Evolutionary conservation across 257 asterid species (phyloP).

Genomic region (Handroanthus guayacan): DNA sequence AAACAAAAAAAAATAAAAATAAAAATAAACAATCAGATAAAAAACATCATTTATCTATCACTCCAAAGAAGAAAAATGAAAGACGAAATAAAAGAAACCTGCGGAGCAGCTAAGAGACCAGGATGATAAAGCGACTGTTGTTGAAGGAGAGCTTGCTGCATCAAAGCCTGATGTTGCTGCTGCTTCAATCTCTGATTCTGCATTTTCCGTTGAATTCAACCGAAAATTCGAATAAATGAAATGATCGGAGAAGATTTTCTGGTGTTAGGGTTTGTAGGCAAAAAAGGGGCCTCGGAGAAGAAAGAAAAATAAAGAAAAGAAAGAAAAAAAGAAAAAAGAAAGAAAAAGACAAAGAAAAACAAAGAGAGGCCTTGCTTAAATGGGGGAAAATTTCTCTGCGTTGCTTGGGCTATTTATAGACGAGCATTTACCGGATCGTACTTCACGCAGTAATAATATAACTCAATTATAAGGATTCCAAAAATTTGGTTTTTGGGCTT

Average conservation of each 20-base stretch:
- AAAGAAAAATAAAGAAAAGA: neutral
- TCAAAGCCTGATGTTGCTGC: conserved; percentile 89
- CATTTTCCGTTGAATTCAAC: conserved; percentile 49
- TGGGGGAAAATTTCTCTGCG: conserved; percentile 32
- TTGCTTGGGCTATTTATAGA: conserved; percentile 38
- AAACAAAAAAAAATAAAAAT: conserved; percentile 3
- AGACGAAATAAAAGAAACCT: conserved; percentile 50
- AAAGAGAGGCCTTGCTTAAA: conserved; percentile 41
- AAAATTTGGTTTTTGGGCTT: neutral
- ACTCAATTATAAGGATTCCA: neutral
- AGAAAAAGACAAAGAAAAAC: conserved; percentile 18
- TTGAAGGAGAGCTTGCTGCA: conserved; percentile 97
- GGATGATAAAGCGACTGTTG: conserved; percentile 94
- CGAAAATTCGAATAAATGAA: conserved; percentile 17
- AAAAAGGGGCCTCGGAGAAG: conserved; percentile 35
- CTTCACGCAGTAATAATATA: conserved; percentile 19
- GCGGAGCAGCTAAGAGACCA: conserved; percentile 93
- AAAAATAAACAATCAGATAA: conserved; percentile 13
- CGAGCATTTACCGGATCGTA: conserved; percentile 46
- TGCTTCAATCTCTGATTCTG: conserved; percentile 88
- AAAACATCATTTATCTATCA: neutral
- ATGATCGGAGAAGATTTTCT: conserved; percentile 32
- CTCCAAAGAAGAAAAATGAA: neutral
- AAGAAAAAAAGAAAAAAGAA: neutral
- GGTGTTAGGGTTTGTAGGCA: conserved; percentile 55